Evolutionary conservation across 2,329 filamentous ascomycete genomes (phyloP), one percentile per base, ranked within the genome.

Genomic region (Ceratocystis papillata): DNA sequence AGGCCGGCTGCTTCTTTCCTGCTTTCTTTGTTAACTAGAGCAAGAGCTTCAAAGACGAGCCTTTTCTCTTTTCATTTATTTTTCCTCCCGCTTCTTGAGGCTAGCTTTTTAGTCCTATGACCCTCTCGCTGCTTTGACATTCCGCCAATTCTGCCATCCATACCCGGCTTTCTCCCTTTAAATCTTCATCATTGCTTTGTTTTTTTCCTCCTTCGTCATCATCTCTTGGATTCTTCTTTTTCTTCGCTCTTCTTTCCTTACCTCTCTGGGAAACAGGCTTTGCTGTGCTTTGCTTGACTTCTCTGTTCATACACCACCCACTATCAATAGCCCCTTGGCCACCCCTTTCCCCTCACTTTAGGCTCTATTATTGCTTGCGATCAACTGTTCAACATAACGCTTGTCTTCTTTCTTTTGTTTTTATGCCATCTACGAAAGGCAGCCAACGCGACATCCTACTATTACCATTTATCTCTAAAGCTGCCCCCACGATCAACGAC

Each of bases 181-280:
- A 41, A 15, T 50, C 45, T 50, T 53, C 55, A 59, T 33, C 55
- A 37, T 63, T 63, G 44, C 30, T 63, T 33, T 63, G 44, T 41
- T 48, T 37, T 22, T n/a, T 15, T 50, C 4, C 37, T 12, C 37
- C 37, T 41, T 41, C 37, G 37, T 41, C 37, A 15, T 41, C 37
- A 41, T 41, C 37, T 41, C 37, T 5, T 3, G 3, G 37, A 5
- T 41, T 12, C 12, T 15, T 41, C 33, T 50, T 20, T 4, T 20
- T 4, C 48, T 15, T 15, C 10, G 20, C 48, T 15, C 4, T 25
- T 6, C 20, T 12, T 15, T 63, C 45, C 50, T 37, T 50, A 10
- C n/a, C 22, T 15, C 45, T n/a, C 44, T 20, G 22, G 50, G 62
- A 45, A 63, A 53, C 17, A 37, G 28, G 28, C 28, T 59, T 59